Conservation (phyloP, 805 yeast genomes). For the Maudiozyma barnettii region DNA sequence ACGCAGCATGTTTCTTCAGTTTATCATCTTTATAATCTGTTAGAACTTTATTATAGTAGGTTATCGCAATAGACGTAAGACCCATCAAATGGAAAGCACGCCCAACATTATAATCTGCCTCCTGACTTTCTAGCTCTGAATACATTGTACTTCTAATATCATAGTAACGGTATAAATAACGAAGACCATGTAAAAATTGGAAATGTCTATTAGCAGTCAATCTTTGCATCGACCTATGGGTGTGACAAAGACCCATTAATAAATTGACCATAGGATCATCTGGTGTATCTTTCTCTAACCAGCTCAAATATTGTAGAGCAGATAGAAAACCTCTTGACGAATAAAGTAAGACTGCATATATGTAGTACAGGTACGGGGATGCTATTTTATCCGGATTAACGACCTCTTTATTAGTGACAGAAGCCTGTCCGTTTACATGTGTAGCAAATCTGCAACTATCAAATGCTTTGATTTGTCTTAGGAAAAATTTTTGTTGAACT, state of each 20-base stretch:
- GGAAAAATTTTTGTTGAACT: constrained; percentile 80
- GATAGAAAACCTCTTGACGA: constrained; percentile 78
- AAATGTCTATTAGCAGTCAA: constrained; percentile 76
- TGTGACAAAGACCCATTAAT: constrained; percentile 65
- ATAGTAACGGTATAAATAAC: constrained; percentile 64
- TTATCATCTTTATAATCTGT: constrained; percentile 46
- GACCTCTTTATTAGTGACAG: constrained; percentile 46
- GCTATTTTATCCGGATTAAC: constrained; percentile 34
- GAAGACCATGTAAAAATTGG: constrained; percentile 79
- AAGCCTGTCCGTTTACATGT: constrained; percentile 70
- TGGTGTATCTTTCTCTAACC: constrained; percentile 58
- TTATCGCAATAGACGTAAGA: constrained; percentile 59
- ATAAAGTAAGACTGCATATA: constrained; percentile 73
- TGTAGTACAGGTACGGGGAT: constrained; percentile 60
- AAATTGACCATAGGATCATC: constrained; percentile 74
- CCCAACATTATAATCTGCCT: constrained; percentile 74
- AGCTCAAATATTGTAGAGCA: constrained; percentile 64
- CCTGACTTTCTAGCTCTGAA: constrained; percentile 47
- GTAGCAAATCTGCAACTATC: constrained; percentile 54
- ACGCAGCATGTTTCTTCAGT: constrained; percentile 72
- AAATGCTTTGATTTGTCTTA: constrained; percentile 82
- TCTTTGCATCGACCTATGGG: constrained; percentile 88
- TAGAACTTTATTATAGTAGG: constrained; percentile 64
- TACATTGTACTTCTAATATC: constrained; percentile 36
- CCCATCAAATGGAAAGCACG: constrained; percentile 80